Percentiles rank a stretch among this genome's conserved stretches.
Conservation (phyloP, 345 rosid genomes). For the Boechera stricta region DNA sequence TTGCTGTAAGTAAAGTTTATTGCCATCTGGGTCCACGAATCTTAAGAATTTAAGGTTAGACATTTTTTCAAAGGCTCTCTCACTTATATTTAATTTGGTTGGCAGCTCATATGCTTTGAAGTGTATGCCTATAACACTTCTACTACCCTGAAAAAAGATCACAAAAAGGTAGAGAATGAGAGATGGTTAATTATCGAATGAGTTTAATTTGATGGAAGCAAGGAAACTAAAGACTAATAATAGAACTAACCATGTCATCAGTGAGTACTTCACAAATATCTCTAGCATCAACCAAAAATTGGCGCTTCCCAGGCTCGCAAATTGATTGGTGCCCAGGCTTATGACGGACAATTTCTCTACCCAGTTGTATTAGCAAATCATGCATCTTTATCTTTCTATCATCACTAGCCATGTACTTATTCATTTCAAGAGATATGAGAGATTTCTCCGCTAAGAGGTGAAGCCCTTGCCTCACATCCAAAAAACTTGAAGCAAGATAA, state of each 20-base stretch:
- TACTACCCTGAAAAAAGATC: too few species aligned
- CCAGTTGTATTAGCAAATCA: neutral
- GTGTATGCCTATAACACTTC: too few species aligned
- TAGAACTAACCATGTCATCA: neutral
- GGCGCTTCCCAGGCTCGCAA: neutral
- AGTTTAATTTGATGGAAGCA: too few species aligned
- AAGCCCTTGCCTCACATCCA: neutral
- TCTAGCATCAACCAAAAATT: neutral
- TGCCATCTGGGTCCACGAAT: neutral
- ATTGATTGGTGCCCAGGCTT: neutral
- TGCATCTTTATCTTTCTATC: neutral
- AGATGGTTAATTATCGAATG: too few species aligned
- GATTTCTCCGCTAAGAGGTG: neutral
- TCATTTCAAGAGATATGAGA: neutral
- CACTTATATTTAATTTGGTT: neutral
- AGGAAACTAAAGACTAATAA: too few species aligned
- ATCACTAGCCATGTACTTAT: rapidly evolving
- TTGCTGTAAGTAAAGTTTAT: neutral
- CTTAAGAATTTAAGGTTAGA: neutral
- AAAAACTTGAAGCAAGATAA: neutral
- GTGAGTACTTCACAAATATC: neutral
- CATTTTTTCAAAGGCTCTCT: neutral
- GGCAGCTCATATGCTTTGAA: too few species aligned
- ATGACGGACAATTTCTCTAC: neutral
- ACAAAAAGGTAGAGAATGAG: too few species aligned